Evolutionary conservation across 768 basidiomycete genomes (phyloP).

Genomic region (Lactarius evosmus): DNA sequence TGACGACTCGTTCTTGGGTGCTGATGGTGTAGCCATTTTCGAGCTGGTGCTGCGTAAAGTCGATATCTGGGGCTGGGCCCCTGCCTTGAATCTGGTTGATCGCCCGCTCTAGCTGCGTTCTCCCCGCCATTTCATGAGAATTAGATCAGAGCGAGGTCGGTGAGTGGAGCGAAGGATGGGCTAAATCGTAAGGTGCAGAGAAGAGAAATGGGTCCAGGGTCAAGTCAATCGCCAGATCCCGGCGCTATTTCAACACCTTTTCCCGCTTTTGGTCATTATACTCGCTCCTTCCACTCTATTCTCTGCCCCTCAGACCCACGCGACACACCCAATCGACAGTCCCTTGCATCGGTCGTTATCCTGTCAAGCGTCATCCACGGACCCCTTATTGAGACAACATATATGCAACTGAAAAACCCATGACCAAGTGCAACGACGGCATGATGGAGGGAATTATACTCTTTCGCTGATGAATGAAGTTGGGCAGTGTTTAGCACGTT

Average conservation of each 20-base stretch:
- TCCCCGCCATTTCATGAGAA: conserved; percentile 21
- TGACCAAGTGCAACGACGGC: too few species aligned
- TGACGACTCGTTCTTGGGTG: conserved; percentile 94
- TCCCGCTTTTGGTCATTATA: neutral
- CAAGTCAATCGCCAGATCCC: conserved; percentile 11
- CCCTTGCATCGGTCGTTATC: too few species aligned
- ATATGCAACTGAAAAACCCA: too few species aligned
- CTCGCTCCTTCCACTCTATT: too few species aligned
- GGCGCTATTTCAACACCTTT: conserved; percentile 2
- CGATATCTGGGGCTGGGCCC: conserved; percentile 57
- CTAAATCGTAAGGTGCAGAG: neutral
- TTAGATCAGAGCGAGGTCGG: neutral
- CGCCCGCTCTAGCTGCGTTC: conserved; percentile 59
- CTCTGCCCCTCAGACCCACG: too few species aligned
- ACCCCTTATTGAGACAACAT: too few species aligned
- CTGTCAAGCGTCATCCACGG: too few species aligned
- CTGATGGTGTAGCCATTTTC: conserved; percentile 90
- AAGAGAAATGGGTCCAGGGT: neutral
- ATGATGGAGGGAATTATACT: too few species aligned
- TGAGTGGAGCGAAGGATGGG: neutral
- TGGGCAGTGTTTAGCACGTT: too few species aligned
- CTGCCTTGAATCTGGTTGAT: conserved; percentile 60
- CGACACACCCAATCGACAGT: too few species aligned
- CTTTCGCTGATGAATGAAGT: too few species aligned
- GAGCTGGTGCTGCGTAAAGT: conserved; percentile 88